Percentiles rank a stretch among this genome's conserved stretches.
Evolutionary conservation across 352 stramenopile genomes (phyloP).

Genomic region (Pythium myriotylum): DNA sequence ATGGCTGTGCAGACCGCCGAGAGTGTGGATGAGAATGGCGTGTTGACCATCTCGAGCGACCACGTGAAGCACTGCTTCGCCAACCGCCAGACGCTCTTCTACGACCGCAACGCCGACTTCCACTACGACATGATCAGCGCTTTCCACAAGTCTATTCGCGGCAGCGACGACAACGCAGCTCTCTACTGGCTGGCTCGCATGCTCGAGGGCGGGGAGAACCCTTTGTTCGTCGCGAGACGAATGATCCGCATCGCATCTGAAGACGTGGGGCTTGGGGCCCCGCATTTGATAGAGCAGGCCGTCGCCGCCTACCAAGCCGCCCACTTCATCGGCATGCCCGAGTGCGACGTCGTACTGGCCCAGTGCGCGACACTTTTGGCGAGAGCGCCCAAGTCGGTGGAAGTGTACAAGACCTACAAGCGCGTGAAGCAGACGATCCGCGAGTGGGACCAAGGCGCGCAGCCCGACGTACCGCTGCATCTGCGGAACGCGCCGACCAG

Average conservation of each 20-base stretch:
- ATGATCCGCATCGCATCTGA: conserved; percentile 87
- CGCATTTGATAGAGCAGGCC: conserved; percentile 67
- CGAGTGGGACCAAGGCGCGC: conserved; percentile 49
- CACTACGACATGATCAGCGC: conserved; percentile 89
- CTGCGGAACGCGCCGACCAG: conserved; percentile 81
- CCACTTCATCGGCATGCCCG: conserved; percentile 83
- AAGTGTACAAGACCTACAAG: conserved; percentile 87
- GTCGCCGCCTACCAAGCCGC: conserved; percentile 74
- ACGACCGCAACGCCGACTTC: conserved; percentile 85
- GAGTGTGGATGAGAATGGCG: conserved; percentile 23
- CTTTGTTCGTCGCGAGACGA: conserved; percentile 74
- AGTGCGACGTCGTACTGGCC: conserved; percentile 82
- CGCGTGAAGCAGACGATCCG: conserved; percentile 65
- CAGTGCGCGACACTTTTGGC: conserved; percentile 82
- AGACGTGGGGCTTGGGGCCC: conserved; percentile 78
- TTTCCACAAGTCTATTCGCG: conserved; percentile 84
- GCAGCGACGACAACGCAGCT: conserved; percentile 78
- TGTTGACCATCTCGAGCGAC: conserved; percentile 49
- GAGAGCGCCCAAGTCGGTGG: conserved; percentile 82
- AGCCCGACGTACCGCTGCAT: conserved; percentile 79
- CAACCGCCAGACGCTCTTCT: conserved; percentile 73
- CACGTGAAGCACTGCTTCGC: conserved; percentile 78
- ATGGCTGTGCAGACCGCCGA: conserved; percentile 66
- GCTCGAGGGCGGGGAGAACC: conserved; percentile 86
- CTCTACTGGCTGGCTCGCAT: conserved; percentile 89